Base-by-base conservation (phyloP, 2,329 filamentous ascomycete genomes). In the Alternaria gansuensis region DNA sequence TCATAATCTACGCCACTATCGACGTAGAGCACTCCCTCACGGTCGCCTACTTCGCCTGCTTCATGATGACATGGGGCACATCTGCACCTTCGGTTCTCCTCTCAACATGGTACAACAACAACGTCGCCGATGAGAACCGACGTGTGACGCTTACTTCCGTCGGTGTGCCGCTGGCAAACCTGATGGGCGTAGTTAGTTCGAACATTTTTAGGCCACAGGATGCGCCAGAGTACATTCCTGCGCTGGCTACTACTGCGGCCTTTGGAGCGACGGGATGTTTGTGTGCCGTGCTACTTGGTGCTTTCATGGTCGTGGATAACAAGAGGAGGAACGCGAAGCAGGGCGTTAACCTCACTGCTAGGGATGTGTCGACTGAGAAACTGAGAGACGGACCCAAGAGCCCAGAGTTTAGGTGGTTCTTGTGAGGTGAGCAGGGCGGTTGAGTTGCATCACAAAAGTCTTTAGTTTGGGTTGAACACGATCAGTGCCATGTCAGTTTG, bases 31-130 rank as follows among this genome's bases (percentile, higher is more conserved):
- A 79, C 3, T 80, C 89, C 37, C 74, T 89, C n/a, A 82, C 84
- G 3, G 81, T 92, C 1, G 90, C 89, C 0, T 93, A 93, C 70
- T 92, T 88, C 64, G 89, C 90, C 5, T 88, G 85, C 54, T 93
- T 93, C 75, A 90, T 93, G 88, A 92, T 93, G 89, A 90, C 87
- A 10, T 92, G 89, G 87, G 90, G 90, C 14, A 92, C 89, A 0
- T 88, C 87, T 1, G 90, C 90, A 0, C 90, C 91, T 0, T 90
- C 87, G 0, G 90, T 93, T 8, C 81, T 93, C 11, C 80, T 88
- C 14, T 79, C 87, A 65, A 81, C 86, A 56, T 89, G 88, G 88
- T 93, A 92, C 78, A 93, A 91, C 79, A 93, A 93, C 81, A 94
- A 94, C 73, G 85, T 92, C 55, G 90, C 90, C 1, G 85, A 93